Conservation (phyloP, 305 asterid genomes). For the Coffea humblotiana region DNA sequence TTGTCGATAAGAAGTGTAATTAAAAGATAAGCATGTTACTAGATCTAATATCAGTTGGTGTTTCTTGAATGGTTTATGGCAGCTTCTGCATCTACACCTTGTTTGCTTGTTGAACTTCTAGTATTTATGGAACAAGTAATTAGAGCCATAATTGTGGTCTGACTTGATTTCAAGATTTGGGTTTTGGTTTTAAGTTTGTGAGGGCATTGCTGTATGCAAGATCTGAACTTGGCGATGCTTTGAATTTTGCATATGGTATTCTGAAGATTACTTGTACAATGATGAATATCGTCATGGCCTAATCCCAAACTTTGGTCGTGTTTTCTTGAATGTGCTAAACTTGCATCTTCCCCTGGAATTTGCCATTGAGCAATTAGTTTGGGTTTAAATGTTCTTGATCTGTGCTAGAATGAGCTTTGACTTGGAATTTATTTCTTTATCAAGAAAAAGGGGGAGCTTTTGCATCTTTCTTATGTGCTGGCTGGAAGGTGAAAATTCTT, state of each 20-base stretch:
- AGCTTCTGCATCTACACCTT: not conserved
- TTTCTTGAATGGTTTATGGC: not conserved
- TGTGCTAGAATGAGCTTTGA: not conserved
- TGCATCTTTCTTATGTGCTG: not conserved
- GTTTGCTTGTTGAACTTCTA: not conserved
- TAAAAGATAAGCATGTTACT: not conserved
- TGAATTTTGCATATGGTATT: not conserved
- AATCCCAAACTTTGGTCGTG: not conserved
- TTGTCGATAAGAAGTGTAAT: not conserved
- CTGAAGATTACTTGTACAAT: not conserved
- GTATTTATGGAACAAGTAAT: not conserved
- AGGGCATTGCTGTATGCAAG: not conserved
- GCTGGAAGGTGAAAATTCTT: not conserved
- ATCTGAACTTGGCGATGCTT: not conserved
- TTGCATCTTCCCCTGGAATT: not conserved
- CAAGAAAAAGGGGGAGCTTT: not conserved
- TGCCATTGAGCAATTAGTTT: not conserved
- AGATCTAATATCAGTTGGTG: conserved; percentile 2
- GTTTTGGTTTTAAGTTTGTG: not conserved
- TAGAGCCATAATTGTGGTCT: not conserved
- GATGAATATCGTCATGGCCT: not conserved
- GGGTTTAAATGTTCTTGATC: not conserved
- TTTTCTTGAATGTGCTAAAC: not conserved
- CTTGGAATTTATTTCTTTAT: not conserved
- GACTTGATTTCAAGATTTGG: not conserved